Base-by-base conservation (phyloP, 2,329 filamentous ascomycete species). In the Penicillium sp. region DNA sequence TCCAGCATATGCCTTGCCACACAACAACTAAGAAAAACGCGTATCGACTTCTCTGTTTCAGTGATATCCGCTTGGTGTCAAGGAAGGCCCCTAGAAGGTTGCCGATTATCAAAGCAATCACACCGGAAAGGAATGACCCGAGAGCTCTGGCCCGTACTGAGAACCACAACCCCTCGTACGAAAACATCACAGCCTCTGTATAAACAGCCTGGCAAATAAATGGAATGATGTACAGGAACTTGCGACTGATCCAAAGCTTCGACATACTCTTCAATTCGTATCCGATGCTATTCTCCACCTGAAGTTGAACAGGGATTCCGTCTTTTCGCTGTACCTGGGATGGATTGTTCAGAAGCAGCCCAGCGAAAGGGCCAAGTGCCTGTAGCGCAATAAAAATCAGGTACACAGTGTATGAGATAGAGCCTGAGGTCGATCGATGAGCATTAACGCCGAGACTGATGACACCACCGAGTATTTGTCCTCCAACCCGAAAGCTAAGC, bases 171-270 rank as follows among this genome's bases (percentile, higher is more conserved):
- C 60, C 78, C 8, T 87, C 75, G 56, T 87, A 91, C 0, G 88
- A 90, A 69, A 87, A 89, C 71, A 87, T 89, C 0, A 90, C 86
- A 0, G 88, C 85, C 68, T 91, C 88, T 0, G 85, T 76, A 66
- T 88, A 91, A 0, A 89, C 87, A 0, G 85, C 85, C 61, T 90
- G 86, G 1, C 85, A 85, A 38, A 91, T 90, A 60, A 88, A 83
- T 0, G 87, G 79, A 3, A 90, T 70, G 1, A 89, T 78, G 1
- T 89, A 75, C 1, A 90, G 72, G 56, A 89, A 89, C 31, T 81
- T 80, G 42, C 79, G 83, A 2, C 76, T 83, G 31, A 86, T 72
- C 61, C 90, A 89, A 0, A 85, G 73, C 54, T 78, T 82, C 0
- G 78, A 75, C 1, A 83, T 89, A 2, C 78, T 76, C 58, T 82